Evolutionary conservation across 306 rosid species (phyloP).

Genomic region (Cucurbita maxima): DNA sequence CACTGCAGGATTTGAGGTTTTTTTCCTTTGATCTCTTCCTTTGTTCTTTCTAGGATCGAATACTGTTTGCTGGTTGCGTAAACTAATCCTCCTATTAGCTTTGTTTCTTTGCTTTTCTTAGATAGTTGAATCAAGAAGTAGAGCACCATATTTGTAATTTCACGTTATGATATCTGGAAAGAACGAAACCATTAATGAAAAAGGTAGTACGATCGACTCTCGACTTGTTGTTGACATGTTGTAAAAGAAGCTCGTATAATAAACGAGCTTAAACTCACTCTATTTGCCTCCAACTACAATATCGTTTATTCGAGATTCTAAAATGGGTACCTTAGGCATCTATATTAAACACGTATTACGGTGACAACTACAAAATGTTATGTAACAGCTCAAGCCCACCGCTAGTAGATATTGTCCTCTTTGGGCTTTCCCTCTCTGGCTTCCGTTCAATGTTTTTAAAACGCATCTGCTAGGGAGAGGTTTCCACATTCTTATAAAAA

Average conservation of each 20-base stretch:
- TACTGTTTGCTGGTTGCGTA: not conserved
- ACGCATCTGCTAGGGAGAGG: no score
- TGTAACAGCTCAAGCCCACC: no score
- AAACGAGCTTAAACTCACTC: not conserved
- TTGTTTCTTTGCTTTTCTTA: not conserved
- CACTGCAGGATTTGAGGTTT: conserved; percentile 89
- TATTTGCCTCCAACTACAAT: not conserved
- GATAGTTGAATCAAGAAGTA: not conserved
- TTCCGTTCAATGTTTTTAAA: no score
- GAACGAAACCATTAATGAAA: not conserved
- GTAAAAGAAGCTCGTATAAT: not conserved
- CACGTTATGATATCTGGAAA: not conserved
- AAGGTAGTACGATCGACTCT: not conserved
- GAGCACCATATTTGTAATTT: not conserved
- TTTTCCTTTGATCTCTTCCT: not conserved
- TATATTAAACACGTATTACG: not conserved
- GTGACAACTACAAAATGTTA: not conserved
- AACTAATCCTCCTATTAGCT: not conserved
- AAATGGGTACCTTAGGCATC: not conserved
- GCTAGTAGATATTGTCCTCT: no score
- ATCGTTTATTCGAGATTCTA: not conserved
- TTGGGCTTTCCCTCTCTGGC: no score
- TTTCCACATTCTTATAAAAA: no score
- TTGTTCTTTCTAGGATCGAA: not conserved
- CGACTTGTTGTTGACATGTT: not conserved